These are phyloP conservation scores for Geotrichum australiense DNA, from an alignment of 1,139 yeast genomes.

Conservation along the genomic window DNA sequence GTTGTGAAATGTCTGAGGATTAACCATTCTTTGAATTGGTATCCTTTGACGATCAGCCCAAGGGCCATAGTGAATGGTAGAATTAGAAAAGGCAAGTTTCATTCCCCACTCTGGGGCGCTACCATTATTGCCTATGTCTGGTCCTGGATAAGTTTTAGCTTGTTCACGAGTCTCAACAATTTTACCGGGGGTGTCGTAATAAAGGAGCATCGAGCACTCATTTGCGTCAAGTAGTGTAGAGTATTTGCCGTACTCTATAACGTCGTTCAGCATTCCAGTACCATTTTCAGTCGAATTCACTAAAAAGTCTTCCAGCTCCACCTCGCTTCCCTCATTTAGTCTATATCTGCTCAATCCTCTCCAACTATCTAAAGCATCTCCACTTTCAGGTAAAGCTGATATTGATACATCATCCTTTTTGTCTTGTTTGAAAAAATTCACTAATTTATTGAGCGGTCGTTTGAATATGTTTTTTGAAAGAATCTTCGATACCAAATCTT, in stretches of 20 bases:
- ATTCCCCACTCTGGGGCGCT: slow-evolving; percentile 60
- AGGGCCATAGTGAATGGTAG: slow-evolving; percentile 82
- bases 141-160: slow-evolving; percentile 28
- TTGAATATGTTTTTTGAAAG: slow-evolving; percentile 3
- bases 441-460: slow-evolving; percentile 3
- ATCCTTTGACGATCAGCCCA: slow-evolving; percentile 88
- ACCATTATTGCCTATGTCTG: slow-evolving; percentile 50
- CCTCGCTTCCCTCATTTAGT: slow-evolving; percentile 15
- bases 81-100: slow-evolving; percentile 51
- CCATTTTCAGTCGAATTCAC: slow-evolving; percentile 2
- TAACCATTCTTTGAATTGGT: slow-evolving; percentile 56
- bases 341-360: slow-evolving; percentile 39
- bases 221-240: slow-evolving; percentile 68
- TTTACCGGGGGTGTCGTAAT: slow-evolving; percentile 64
- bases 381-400: background rate
- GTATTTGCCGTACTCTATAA: slow-evolving; percentile 71
- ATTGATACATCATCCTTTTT: slow-evolving; percentile 1
- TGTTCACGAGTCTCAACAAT: slow-evolving; percentile 36
- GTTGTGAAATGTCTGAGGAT: slow-evolving; percentile 63
- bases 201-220: slow-evolving; percentile 48
- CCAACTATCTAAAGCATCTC: slow-evolving; percentile 18
- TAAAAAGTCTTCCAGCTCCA: slow-evolving; percentile 11
- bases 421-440: background rate
- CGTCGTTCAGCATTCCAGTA: slow-evolving; percentile 35
- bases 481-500: slow-evolving; percentile 1